Conservation (phyloP, 1,284 basidiomycete genomes). For the Boletus smithii region DNA sequence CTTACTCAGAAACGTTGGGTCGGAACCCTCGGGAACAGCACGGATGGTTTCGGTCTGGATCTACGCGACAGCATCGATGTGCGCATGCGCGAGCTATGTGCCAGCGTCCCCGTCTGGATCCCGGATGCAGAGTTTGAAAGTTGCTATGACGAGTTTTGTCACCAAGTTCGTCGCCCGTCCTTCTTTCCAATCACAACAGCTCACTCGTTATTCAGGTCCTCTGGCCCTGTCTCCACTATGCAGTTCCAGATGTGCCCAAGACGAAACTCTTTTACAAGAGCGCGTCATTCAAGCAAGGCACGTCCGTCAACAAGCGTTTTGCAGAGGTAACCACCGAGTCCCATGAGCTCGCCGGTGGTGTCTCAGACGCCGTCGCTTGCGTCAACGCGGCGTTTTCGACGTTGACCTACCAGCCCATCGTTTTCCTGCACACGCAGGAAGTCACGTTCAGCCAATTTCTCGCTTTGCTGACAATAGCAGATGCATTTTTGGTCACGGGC, state of each 20-base stretch:
- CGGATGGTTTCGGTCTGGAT: constrained; percentile 57
- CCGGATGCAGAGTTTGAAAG: constrained; percentile 71
- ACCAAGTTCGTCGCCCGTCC: constrained; percentile 49
- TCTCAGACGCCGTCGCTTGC: constrained; percentile 74
- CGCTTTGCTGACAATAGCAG: constrained; percentile 77
- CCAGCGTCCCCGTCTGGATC: constrained; percentile 77
- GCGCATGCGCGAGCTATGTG: constrained; percentile 54
- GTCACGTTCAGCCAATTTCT: constrained; percentile 85
- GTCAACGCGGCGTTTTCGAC: constrained; percentile 83
- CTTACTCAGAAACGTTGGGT: constrained; percentile 65
- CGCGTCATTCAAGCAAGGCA: constrained; percentile 73
- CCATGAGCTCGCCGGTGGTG: constrained; percentile 71
- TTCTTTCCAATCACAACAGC: background rate
- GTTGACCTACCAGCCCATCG: constrained; percentile 83
- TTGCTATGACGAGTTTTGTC: constrained; percentile 86
- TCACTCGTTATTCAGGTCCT: constrained; percentile 49
- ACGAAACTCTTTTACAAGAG: constrained; percentile 80
- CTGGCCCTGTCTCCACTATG: constrained; percentile 87
- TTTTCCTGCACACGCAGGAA: constrained; percentile 85
- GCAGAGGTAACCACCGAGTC: constrained; percentile 77
- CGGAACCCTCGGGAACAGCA: constrained; percentile 72
- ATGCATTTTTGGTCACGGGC: constrained; percentile 84
- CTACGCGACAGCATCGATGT: constrained; percentile 59
- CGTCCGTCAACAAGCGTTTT: constrained; percentile 80
- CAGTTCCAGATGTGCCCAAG: constrained; percentile 81